A percentile compares a stretch with the other conserved stretches of the same genome.
phyloP scores from a whole-genome alignment of 768 basidiomycete genomes.

The Serendipita sp. region DNA sequence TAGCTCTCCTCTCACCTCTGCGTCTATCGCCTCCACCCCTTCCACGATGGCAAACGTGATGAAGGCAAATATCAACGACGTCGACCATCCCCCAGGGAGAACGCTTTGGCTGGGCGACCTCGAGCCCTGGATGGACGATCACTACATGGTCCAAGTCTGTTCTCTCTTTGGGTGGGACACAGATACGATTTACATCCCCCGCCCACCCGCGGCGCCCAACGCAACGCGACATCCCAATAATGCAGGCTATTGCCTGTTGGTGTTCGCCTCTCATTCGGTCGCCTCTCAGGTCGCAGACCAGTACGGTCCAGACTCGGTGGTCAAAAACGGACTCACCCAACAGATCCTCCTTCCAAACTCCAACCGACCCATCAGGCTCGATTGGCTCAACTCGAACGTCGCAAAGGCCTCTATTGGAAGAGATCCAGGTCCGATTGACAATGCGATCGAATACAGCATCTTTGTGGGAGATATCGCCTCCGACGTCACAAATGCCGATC shows the following conservation, averaged over 20 bases:
- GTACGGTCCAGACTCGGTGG: slow-evolving; percentile 28
- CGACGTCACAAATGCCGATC: slow-evolving; percentile 85
- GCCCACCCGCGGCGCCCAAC: slow-evolving; percentile 37
- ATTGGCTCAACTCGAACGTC: slow-evolving; percentile 37
- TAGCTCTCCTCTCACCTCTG: not conserved
- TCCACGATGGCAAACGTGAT: not conserved
- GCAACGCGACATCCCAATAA: slow-evolving; percentile 60
- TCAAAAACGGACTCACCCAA: slow-evolving; percentile 21
- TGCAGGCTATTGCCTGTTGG: slow-evolving; percentile 76
- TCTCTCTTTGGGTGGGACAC: slow-evolving; percentile 70
- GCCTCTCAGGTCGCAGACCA: slow-evolving; percentile 57
- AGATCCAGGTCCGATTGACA: slow-evolving; percentile 25
- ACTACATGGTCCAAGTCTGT: slow-evolving; percentile 82
- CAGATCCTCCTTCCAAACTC: slow-evolving; percentile 70
- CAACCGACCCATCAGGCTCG: slow-evolving; percentile 60
- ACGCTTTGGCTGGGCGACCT: slow-evolving; percentile 80
- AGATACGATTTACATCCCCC: slow-evolving; percentile 55
- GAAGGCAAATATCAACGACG: slow-evolving; percentile 4
- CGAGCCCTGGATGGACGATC: slow-evolving; percentile 95
- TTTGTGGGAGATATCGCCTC: slow-evolving; percentile 90
- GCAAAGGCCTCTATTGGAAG: slow-evolving; percentile 28
- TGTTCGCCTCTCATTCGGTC: slow-evolving; percentile 56
- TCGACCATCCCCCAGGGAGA: not conserved
- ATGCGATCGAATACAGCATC: slow-evolving; percentile 72
- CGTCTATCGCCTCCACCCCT: not conserved